Base-by-base conservation (phyloP, 2,329 filamentous ascomycete species). In the Delphinella strobiligena region DNA sequence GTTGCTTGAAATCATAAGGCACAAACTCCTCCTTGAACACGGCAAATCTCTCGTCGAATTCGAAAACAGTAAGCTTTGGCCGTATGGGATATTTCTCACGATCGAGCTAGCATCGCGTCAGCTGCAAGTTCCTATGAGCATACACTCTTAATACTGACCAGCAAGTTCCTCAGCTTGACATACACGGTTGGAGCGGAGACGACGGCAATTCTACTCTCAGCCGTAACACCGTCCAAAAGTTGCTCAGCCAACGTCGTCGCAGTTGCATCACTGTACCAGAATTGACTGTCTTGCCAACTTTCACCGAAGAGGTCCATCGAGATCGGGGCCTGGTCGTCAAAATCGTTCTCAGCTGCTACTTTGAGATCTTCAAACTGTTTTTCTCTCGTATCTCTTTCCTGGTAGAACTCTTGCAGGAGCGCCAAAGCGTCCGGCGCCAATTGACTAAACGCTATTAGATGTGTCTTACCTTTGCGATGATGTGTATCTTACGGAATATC, bases 271-370 rank as follows among this genome's bases (percentile, higher is more conserved):
- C 75, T 76, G 30, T 66, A 83, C 78, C 84, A 91, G 53, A 91
- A 91, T 60, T 89, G 83, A 45, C 75, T 81, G 52, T 80, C 74
- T 53, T 88, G 84, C 84, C 84, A 91, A 58, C 89, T 80, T 60
- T 89, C 84, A 1, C 69, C 68, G 51, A 89, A 91, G 1, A 72
- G 65, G 19, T 82, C 75, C 74, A 89, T 89, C 31, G 62, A 70
- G 24, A 74, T 49, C 34, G 60, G 60, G 36, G 45, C 46, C 27
- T 47, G 46, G 31, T 51, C 39, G 9, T 62, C 57, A 43, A 68
- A 67, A 11, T 70, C 66, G 34, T 71, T 63, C 53, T 82, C 78
- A 1, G 77, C 75, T 27, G 69, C 65, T 9, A 65, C 62, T 59
- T 78, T 78, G 38, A 89, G 64, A 45, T 76, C 70, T 55, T 82